Conservation (phyloP, 257 asterid genomes). For the Ballota nigra region DNA sequence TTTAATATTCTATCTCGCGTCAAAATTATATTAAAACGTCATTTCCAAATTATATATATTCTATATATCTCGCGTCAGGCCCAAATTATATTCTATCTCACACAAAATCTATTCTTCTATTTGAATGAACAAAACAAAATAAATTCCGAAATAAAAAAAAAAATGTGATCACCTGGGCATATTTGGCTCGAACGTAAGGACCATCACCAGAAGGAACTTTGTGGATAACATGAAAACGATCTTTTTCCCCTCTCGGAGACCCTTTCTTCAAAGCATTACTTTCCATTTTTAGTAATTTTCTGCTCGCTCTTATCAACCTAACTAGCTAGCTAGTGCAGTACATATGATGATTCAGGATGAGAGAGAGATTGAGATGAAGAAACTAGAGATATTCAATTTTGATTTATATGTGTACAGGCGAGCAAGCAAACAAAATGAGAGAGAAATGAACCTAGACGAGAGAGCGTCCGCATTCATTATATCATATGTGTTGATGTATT, state of each 20-base stretch:
- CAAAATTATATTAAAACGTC: too few species aligned
- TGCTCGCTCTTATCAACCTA: background rate
- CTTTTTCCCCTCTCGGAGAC: conserved; percentile 27
- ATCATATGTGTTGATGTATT: too few species aligned
- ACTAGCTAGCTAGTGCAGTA: background rate
- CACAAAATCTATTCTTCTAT: too few species aligned
- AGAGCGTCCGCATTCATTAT: conserved; percentile 15
- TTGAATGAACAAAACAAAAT: background rate
- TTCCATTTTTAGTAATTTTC: conserved; percentile 5
- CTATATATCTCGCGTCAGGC: too few species aligned
- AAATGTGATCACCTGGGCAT: conserved; percentile 57
- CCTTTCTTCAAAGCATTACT: background rate
- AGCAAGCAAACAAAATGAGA: background rate
- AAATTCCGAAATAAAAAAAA: too few species aligned
- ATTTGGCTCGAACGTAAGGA: conserved; percentile 84
- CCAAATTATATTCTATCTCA: too few species aligned
- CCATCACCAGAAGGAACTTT: conserved; percentile 95
- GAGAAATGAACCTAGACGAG: conserved; percentile 30
- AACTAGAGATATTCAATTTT: background rate
- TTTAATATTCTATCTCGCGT: too few species aligned
- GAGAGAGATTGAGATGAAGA: conserved; percentile 24
- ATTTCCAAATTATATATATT: too few species aligned
- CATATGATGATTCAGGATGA: background rate
- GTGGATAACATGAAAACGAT: conserved; percentile 50
- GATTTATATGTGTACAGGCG: background rate